Conservation (phyloP, 306 rosid genomes). For the Gastrolobium bilobum region DNA sequence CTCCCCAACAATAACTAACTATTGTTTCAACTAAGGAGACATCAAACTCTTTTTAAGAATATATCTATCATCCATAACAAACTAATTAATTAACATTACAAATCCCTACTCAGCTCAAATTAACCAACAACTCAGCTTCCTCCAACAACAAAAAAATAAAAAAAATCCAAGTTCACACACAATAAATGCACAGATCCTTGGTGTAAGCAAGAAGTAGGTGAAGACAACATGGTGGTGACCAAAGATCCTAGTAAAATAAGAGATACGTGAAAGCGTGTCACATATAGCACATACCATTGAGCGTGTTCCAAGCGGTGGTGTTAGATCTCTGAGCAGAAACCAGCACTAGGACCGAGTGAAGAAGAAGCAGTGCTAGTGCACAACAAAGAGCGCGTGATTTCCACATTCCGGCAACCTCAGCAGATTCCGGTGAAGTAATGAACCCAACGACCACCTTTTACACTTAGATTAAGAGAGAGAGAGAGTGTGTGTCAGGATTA, state of each 20-base stretch:
- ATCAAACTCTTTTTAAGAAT: slow-evolving; percentile 13
- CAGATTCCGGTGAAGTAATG: slow-evolving; percentile 12
- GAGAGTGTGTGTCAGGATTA: not conserved
- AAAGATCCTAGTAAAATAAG: slow-evolving; percentile 8
- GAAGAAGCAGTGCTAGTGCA: slow-evolving; percentile 58
- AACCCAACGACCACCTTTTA: slow-evolving; percentile 15
- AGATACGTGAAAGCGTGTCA: not conserved
- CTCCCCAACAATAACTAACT: not conserved
- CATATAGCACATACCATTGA: slow-evolving; percentile 55
- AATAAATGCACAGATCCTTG: slow-evolving; percentile 34
- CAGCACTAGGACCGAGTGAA: slow-evolving; percentile 51
- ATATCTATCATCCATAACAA: not conserved
- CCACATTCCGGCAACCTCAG: slow-evolving; percentile 64
- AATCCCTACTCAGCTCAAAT: not conserved
- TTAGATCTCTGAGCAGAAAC: slow-evolving; percentile 87
- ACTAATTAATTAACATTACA: not conserved
- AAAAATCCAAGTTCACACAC: not conserved
- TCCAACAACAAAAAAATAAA: no score
- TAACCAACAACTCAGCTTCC: not conserved
- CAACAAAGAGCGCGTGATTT: slow-evolving; percentile 60
- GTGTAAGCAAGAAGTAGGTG: not conserved
- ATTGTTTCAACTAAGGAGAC: slow-evolving; percentile 26
- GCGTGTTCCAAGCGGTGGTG: slow-evolving; percentile 65
- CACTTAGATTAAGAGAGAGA: not conserved
- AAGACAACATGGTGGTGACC: not conserved